Conservation (phyloP, 2,329 filamentous ascomycete species). For the Stachybotrys elegans region DNA sequence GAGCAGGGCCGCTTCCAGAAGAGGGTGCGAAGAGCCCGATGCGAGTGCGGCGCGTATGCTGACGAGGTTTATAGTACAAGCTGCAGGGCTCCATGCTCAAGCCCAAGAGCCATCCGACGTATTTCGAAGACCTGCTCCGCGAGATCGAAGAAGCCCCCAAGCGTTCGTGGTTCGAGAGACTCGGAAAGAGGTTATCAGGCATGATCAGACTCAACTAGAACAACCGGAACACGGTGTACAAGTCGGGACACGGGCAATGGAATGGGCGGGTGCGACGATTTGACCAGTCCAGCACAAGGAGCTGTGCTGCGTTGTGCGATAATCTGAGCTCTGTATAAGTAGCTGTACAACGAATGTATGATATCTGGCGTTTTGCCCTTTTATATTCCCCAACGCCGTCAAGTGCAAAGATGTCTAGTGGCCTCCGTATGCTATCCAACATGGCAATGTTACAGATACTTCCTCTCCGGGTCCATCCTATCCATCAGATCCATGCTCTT, state of each 20-base stretch:
- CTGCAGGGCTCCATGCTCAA: constrained; percentile 45
- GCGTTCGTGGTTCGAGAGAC: constrained; percentile 46
- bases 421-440: not conserved
- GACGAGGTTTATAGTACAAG: constrained; percentile 24
- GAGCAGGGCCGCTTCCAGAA: constrained; percentile 55
- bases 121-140: constrained; percentile 55
- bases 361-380: no score
- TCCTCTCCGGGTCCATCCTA: constrained; percentile 72
- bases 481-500: constrained; percentile 90
- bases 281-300: no score
- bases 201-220: constrained; percentile 54
- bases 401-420: not conserved
- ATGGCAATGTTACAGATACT: constrained; percentile 71
- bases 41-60: not conserved
- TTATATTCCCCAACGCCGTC: constrained; percentile 12
- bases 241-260: no score
- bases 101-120: constrained; percentile 58
- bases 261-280: no score
- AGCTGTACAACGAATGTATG: no score
- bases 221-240: no score
- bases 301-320: no score
- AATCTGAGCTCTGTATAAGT: no score
- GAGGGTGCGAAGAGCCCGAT: constrained; percentile 36
- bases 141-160: constrained; percentile 61
- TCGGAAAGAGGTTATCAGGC: constrained; percentile 52